A percentile compares a stretch with the other conserved stretches of the same genome.
Evolutionary conservation across 179 eudicot species (phyloP).

Genomic region (Nepenthes alata): DNA sequence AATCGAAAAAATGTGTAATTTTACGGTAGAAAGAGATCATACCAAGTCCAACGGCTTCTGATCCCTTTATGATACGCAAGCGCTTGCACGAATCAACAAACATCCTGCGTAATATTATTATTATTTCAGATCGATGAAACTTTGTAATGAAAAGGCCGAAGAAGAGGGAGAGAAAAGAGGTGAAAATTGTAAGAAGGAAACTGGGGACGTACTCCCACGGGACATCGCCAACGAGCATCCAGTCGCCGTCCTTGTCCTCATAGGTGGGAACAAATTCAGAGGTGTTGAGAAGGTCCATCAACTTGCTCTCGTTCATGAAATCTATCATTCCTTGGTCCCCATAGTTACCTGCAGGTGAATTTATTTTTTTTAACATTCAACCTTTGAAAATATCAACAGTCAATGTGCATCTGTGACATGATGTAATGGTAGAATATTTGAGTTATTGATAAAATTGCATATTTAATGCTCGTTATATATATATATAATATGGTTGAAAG

Average conservation of each 20-base stretch:
- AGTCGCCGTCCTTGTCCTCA: conserved; percentile 1
- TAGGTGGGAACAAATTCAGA: conserved; percentile 2
- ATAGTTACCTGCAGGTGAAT: neutral
- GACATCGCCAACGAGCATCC: conserved; percentile 1
- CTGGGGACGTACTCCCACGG: conserved; percentile 2
- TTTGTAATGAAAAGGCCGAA: neutral
- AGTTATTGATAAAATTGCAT: too few relatives aligned
- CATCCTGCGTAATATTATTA: neutral
- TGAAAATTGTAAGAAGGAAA: neutral
- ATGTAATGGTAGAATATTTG: neutral
- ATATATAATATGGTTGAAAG: too few relatives aligned
- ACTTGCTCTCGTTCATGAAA: conserved; percentile 1
- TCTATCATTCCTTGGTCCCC: conserved; percentile 1
- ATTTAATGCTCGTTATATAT: too few relatives aligned
- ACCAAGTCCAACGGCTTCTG: conserved; percentile 6
- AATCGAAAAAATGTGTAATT: too few relatives aligned
- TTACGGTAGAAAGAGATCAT: neutral
- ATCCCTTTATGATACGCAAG: conserved; percentile 5
- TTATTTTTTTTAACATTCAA: neutral
- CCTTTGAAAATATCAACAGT: too few relatives aligned
- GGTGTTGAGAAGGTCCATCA: neutral
- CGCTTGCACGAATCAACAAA: conserved; percentile 6
- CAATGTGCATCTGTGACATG: neutral
- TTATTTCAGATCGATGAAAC: neutral
- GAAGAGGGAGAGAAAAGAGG: neutral